Evolutionary conservation across 2,329 filamentous ascomycete genomes (phyloP).

Genomic region (Cadophora sp.): DNA sequence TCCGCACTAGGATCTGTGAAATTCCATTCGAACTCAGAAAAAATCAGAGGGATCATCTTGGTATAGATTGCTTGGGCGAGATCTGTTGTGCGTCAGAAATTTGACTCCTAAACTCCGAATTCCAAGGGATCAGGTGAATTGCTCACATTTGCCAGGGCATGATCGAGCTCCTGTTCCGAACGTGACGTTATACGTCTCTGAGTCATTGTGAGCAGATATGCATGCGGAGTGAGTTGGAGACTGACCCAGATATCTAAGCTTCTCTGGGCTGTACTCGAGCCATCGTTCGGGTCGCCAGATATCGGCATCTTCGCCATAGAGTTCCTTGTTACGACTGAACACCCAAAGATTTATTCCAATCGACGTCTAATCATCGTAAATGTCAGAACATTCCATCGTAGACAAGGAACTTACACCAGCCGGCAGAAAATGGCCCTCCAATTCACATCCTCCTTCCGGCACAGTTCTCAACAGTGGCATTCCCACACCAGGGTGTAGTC

Average conservation of each 20-base stretch:
- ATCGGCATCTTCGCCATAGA: constrained; percentile 60
- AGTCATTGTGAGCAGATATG: neutral
- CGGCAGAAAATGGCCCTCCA: constrained; percentile 47
- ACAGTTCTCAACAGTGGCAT: constrained; percentile 53
- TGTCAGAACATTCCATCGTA: neutral
- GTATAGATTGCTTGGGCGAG: constrained; percentile 29
- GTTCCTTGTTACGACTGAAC: constrained; percentile 51
- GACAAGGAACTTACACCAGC: constrained; percentile 51
- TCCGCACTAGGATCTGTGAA: constrained; percentile 18
- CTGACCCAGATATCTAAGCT: constrained; percentile 25
- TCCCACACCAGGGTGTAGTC: constrained; percentile 53
- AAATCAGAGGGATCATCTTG: constrained; percentile 29
- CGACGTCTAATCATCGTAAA: constrained; percentile 37
- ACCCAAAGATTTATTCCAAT: constrained; percentile 54
- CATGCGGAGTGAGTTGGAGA: neutral
- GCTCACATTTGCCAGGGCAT: constrained; percentile 28
- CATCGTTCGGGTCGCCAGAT: constrained; percentile 61
- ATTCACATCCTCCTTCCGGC: constrained; percentile 31
- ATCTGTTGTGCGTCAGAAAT: constrained; percentile 18
- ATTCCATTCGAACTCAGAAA: constrained; percentile 25
- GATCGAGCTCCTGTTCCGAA: constrained; percentile 28
- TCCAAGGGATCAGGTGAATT: neutral
- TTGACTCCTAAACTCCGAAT: neutral
- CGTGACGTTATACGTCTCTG: constrained; percentile 25
- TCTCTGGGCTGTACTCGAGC: constrained; percentile 48